These are phyloP conservation scores for Mucor plumbeus DNA, from an alignment of 371 early-diverging fungal species.

Conservation along the genomic window DNA sequence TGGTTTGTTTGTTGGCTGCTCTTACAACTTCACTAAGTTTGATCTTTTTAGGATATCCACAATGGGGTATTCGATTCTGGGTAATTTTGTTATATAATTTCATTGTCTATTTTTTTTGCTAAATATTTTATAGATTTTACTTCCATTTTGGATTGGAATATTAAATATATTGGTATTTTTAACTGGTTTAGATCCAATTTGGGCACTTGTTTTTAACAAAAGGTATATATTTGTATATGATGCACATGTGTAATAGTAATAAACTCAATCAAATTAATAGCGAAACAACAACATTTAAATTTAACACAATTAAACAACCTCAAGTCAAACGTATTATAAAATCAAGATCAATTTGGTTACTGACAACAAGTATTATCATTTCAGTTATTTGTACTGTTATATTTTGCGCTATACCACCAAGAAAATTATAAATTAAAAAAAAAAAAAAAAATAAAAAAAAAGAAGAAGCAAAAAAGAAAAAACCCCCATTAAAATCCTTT, in stretches of 20 bases:
- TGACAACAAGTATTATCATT: slow-evolving; percentile 33
- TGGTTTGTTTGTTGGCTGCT: slow-evolving; percentile 59
- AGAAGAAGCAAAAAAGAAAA: neutral
- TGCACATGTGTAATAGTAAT: slow-evolving; percentile 1
- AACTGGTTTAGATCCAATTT: slow-evolving; percentile 55
- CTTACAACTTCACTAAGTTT: slow-evolving; percentile 58
- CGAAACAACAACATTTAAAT: slow-evolving; percentile 55
- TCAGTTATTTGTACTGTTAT: slow-evolving; percentile 43
- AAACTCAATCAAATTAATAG: slow-evolving; percentile 24
- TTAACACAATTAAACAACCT: slow-evolving; percentile 49
- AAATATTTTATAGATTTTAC: slow-evolving; percentile 26
- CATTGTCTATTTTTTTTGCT: neutral
- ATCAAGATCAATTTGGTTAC: slow-evolving; percentile 49
- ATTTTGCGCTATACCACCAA: slow-evolving; percentile 49
- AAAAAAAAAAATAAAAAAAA: too few species aligned
- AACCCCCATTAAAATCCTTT: slow-evolving; percentile 37
- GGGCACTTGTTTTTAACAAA: slow-evolving; percentile 50
- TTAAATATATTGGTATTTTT: slow-evolving; percentile 43
- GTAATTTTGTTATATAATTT: slow-evolving; percentile 33
- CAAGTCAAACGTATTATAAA: slow-evolving; percentile 46
- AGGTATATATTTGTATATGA: slow-evolving; percentile 36
- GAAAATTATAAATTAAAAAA: slow-evolving; percentile 49
- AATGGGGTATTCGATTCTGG: slow-evolving; percentile 58
- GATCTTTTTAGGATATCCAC: slow-evolving; percentile 63
- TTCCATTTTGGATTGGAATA: slow-evolving; percentile 56